phyloP scores from a whole-genome alignment of 768 basidiomycete species.

The Daedaleopsis nitida region DNA sequence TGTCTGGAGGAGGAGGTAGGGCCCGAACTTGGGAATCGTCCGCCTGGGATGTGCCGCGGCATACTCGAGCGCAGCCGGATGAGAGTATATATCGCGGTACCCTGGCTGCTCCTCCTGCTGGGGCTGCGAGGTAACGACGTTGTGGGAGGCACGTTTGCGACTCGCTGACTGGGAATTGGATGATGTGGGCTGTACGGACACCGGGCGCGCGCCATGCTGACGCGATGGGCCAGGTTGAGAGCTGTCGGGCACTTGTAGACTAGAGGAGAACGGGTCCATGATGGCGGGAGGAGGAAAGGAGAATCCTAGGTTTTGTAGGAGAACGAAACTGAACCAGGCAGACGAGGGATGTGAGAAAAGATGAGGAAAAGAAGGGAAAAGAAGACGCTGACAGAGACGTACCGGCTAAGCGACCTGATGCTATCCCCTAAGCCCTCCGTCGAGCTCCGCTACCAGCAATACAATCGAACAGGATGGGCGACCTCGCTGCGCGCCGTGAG shows the following conservation, averaged over 20 bases:
- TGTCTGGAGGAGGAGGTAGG: slow-evolving; percentile 93
- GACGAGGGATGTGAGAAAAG: slow-evolving; percentile 18
- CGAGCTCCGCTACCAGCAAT: neutral
- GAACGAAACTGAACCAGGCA: slow-evolving; percentile 17
- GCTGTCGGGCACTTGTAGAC: slow-evolving; percentile 47
- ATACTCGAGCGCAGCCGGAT: slow-evolving; percentile 85
- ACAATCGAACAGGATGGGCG: neutral
- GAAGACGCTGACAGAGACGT: slow-evolving; percentile 19
- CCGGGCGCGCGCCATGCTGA: slow-evolving; percentile 47
- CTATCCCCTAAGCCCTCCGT: neutral
- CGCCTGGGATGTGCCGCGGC: slow-evolving; percentile 79
- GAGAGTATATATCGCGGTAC: slow-evolving; percentile 77
- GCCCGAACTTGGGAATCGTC: slow-evolving; percentile 92
- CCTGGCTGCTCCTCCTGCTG: slow-evolving; percentile 49
- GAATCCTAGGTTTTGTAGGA: neutral
- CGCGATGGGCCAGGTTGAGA: slow-evolving; percentile 49
- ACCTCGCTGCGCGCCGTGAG: slow-evolving; percentile 1
- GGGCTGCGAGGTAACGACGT: slow-evolving; percentile 56
- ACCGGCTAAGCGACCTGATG: slow-evolving; percentile 15
- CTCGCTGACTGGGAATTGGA: slow-evolving; percentile 36
- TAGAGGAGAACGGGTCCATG: slow-evolving; percentile 33
- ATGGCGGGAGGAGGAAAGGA: neutral
- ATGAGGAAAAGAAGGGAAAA: slow-evolving; percentile 17
- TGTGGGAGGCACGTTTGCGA: slow-evolving; percentile 73
- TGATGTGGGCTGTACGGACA: slow-evolving; percentile 57